Percentiles rank a stretch among this genome's conserved stretches.
Conservation (phyloP, 2,329 filamentous ascomycete species). For the Mariannaea sp. region DNA sequence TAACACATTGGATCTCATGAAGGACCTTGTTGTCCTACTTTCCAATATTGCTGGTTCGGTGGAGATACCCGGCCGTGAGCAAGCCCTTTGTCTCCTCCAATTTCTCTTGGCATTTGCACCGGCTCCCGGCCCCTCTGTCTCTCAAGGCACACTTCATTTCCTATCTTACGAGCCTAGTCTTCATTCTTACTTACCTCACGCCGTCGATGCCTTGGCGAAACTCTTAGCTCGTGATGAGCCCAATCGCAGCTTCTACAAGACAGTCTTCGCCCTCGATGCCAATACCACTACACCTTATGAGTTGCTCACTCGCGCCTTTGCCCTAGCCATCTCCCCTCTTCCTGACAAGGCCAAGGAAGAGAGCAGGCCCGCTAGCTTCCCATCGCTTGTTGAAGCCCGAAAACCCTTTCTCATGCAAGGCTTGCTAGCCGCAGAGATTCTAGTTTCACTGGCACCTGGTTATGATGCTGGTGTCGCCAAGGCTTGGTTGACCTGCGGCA, state of each 20-base stretch:
- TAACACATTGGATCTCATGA: slow-evolving; percentile 96
- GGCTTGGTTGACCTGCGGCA: slow-evolving; percentile 80
- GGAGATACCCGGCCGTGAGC: slow-evolving; percentile 82
- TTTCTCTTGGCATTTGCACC: slow-evolving; percentile 92
- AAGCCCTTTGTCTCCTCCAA: slow-evolving; percentile 83
- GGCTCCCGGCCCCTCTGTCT: slow-evolving; percentile 66
- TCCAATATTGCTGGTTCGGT: slow-evolving; percentile 86
- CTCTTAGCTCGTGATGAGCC: slow-evolving; percentile 91
- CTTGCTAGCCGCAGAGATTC: slow-evolving; percentile 85
- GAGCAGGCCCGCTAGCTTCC: slow-evolving; percentile 61
- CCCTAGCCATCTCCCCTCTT: slow-evolving; percentile 80
- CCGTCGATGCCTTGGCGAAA: slow-evolving; percentile 89
- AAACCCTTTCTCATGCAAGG: slow-evolving; percentile 93
- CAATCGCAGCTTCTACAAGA: slow-evolving; percentile 82
- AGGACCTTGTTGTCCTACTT: slow-evolving; percentile 85
- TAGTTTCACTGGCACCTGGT: slow-evolving; percentile 74
- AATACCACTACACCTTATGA: slow-evolving; percentile 70
- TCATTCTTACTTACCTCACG: slow-evolving; percentile 87
- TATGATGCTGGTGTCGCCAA: slow-evolving; percentile 75
- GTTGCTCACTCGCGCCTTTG: slow-evolving; percentile 85
- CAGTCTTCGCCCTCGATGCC: slow-evolving; percentile 77
- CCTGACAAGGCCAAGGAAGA: slow-evolving; percentile 65
- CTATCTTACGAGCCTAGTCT: slow-evolving; percentile 77
- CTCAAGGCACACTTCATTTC: slow-evolving; percentile 70
- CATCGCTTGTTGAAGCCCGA: slow-evolving; percentile 76